A percentile compares a stretch with the other conserved stretches of the same genome.
phyloP scores from a whole-genome alignment of 2,329 filamentous ascomycete genomes.

The Aschersonia sp. region DNA sequence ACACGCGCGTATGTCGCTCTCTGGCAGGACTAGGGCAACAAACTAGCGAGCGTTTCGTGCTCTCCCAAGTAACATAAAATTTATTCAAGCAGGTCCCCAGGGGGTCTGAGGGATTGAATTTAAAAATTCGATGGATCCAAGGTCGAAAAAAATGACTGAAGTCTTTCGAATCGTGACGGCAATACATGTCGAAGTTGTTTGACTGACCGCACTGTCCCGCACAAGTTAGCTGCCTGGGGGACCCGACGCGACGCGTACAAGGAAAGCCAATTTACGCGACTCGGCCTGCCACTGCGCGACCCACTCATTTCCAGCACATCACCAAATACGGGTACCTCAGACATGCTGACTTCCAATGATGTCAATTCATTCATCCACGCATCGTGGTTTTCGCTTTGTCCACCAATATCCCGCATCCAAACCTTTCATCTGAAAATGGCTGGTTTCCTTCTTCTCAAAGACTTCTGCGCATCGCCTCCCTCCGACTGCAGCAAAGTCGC shows the following conservation, averaged over 20 bases:
- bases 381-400: background rate
- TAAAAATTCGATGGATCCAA: too few species aligned
- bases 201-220: background rate
- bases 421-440: background rate
- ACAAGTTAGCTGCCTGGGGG: background rate
- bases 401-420: background rate
- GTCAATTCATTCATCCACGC: background rate
- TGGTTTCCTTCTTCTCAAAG: conserved; percentile 12
- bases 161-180: too few species aligned
- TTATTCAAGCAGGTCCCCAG: too few species aligned
- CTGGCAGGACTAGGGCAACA: background rate
- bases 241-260: background rate
- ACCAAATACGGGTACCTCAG: too few species aligned
- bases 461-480: conserved; percentile 6
- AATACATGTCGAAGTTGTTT: background rate
- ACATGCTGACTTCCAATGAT: too few species aligned
- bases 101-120: too few species aligned
- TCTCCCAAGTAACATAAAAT: background rate
- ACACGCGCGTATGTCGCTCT: too few species aligned
- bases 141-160: too few species aligned
- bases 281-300: background rate
- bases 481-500: conserved; percentile 12
- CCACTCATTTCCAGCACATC: background rate
- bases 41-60: background rate
- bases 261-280: background rate